phyloP scores from a whole-genome alignment of 495 filamentous ascomycete genomes.

The Cercophora samala region DNA sequence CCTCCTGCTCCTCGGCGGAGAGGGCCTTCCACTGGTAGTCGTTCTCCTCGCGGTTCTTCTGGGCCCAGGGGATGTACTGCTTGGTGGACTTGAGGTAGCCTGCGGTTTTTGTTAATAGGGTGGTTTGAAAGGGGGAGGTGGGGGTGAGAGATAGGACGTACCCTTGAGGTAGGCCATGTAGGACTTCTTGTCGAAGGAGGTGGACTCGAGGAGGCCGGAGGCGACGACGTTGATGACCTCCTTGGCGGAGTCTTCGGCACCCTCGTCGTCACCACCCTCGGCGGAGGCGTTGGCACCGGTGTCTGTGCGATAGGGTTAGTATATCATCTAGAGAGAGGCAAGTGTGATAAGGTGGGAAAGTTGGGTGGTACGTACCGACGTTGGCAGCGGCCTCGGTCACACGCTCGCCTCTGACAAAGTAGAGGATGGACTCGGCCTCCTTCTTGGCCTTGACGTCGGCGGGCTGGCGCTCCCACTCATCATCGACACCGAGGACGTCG shows the following conservation, averaged over 20 bases:
- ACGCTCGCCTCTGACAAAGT: slow-evolving; percentile 54
- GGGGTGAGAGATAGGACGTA: slow-evolving; percentile 37
- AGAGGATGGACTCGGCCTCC: slow-evolving; percentile 64
- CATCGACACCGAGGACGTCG: slow-evolving; percentile 90
- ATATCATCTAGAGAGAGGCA: too few relatives aligned
- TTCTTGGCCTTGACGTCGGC: slow-evolving; percentile 73
- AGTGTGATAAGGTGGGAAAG: neutral
- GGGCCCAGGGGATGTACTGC: slow-evolving; percentile 44
- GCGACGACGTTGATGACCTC: slow-evolving; percentile 93
- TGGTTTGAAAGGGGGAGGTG: slow-evolving; percentile 1
- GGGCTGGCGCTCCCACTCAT: slow-evolving; percentile 81
- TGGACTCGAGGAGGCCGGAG: slow-evolving; percentile 81
- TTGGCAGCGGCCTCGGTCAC: slow-evolving; percentile 69
- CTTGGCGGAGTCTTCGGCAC: slow-evolving; percentile 60
- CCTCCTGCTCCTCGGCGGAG: slow-evolving; percentile 15
- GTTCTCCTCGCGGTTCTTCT: neutral
- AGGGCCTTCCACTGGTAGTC: neutral
- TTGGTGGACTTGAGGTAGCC: slow-evolving; percentile 90
- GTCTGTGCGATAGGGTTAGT: slow-evolving; percentile 47
- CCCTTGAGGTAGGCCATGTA: slow-evolving; percentile 81
- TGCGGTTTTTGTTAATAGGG: slow-evolving; percentile 29
- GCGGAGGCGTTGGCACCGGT: slow-evolving; percentile 97
- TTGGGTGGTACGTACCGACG: slow-evolving; percentile 55
- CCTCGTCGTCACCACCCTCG: slow-evolving; percentile 78
- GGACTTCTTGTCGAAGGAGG: slow-evolving; percentile 76